Percentiles rank a stretch among this genome's conserved stretches.
Evolutionary conservation across 192 early-diverging fungal genomes (phyloP).

Genomic region (Glomus cerebriforme): DNA sequence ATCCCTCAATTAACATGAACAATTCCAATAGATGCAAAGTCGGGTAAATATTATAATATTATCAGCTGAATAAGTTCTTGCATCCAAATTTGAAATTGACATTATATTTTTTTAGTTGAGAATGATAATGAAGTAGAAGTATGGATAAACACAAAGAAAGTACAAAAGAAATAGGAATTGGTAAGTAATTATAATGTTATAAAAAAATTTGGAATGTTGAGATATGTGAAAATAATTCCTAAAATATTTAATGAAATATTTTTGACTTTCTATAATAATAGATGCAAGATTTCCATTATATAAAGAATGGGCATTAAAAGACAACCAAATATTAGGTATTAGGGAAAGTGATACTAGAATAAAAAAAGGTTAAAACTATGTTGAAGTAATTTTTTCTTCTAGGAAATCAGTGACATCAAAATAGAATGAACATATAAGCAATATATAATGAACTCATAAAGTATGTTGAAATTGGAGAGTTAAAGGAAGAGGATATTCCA

Average conservation of each 20-base stretch:
- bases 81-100: background rate
- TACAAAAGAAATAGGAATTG: too few species aligned
- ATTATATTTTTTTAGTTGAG: background rate
- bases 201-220: too few species aligned
- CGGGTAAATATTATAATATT: background rate
- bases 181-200: too few species aligned
- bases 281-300: background rate
- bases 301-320: background rate
- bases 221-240: too few species aligned
- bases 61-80: background rate
- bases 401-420: background rate
- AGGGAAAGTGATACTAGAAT: background rate
- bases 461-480: background rate
- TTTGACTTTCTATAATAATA: background rate
- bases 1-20: too few species aligned
- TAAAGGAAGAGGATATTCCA: too few species aligned
- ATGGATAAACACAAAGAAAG: too few species aligned
- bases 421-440: background rate
- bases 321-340: background rate
- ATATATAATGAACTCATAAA: background rate
- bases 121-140: too few species aligned
- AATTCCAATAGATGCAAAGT: too few species aligned
- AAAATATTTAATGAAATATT: too few species aligned
- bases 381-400: background rate
- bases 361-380: slow-evolving; percentile 1